phyloP scores from a whole-genome alignment of 495 filamentous ascomycete genomes.

The Lasiosphaeria hispida region DNA sequence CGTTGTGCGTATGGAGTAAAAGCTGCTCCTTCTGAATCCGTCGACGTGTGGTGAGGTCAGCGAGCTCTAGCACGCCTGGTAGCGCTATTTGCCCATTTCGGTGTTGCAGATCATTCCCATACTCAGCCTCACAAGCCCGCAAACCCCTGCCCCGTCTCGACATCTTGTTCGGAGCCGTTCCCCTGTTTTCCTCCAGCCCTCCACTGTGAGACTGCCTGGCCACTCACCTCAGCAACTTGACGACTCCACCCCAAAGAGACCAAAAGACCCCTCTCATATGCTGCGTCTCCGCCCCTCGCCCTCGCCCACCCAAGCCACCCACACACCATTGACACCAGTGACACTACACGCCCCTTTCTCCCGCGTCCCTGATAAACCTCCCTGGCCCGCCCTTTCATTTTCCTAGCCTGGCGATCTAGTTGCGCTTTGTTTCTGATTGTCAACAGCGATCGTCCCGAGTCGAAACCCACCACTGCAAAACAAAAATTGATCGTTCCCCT shows the following conservation, averaged over 20 bases:
- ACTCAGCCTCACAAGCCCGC: not conserved
- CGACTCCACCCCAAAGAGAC: no score
- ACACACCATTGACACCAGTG: no score
- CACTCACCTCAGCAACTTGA: no score
- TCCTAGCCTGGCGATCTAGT: not conserved
- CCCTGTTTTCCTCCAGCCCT: not conserved
- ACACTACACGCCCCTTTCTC: no score
- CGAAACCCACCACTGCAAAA: not conserved
- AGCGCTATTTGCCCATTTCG: slow-evolving; percentile 20
- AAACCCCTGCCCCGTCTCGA: slow-evolving; percentile 20
- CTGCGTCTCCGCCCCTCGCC: no score
- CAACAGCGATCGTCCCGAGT: not conserved
- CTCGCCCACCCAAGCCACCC: no score
- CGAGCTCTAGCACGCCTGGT: no score
- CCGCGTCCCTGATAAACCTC: no score
- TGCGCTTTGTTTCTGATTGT: not conserved
- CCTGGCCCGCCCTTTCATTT: no score
- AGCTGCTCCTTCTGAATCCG: not conserved
- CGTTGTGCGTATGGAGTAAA: not conserved
- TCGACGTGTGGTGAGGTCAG: slow-evolving; percentile 5
- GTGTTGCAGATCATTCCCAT: slow-evolving; percentile 23
- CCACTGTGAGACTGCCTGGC: no score
- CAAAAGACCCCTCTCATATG: no score
- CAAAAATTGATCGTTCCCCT: not conserved
- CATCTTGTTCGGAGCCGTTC: slow-evolving; percentile 12